phyloP scores from a whole-genome alignment of 768 basidiomycete genomes.

The Tricholoma saponaceum region DNA sequence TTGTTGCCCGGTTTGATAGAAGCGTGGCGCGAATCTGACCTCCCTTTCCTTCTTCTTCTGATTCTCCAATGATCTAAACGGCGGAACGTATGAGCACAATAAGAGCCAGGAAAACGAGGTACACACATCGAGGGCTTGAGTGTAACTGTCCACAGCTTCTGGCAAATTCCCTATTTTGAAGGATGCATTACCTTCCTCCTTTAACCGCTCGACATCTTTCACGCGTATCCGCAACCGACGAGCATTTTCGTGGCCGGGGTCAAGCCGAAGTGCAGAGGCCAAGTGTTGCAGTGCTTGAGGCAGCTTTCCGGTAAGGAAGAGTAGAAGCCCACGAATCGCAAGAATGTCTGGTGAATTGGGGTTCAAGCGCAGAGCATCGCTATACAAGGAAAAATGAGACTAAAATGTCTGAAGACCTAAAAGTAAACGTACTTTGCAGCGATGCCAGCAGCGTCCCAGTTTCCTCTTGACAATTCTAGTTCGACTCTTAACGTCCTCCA shows the following conservation, averaged over 20 bases:
- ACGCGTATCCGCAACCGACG: constrained; percentile 70
- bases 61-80: constrained; percentile 61
- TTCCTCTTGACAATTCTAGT: constrained; percentile 66
- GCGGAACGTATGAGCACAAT: not conserved
- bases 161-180: constrained; percentile 61
- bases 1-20: constrained; percentile 81
- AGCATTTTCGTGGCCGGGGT: constrained; percentile 73
- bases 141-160: constrained; percentile 68
- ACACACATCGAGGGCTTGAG: constrained; percentile 64
- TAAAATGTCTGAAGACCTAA: not conserved
- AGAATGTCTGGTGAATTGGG: constrained; percentile 78
- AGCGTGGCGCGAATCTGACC: constrained; percentile 79
- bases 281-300: constrained; percentile 70
- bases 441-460: constrained; percentile 68
- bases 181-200: constrained; percentile 78
- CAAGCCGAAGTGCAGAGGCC: constrained; percentile 66
- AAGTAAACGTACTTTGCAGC: constrained; percentile 64
- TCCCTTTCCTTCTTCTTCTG: constrained; percentile 70
- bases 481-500: constrained; percentile 83
- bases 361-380: constrained; percentile 71
- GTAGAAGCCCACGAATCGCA: constrained; percentile 70
- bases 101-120: not conserved
- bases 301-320: constrained; percentile 70
- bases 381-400: constrained; percentile 21
- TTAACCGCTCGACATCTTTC: constrained; percentile 78